Conservation (phyloP, 2,329 filamentous ascomycete genomes). For the Fusarium begoniae region DNA sequence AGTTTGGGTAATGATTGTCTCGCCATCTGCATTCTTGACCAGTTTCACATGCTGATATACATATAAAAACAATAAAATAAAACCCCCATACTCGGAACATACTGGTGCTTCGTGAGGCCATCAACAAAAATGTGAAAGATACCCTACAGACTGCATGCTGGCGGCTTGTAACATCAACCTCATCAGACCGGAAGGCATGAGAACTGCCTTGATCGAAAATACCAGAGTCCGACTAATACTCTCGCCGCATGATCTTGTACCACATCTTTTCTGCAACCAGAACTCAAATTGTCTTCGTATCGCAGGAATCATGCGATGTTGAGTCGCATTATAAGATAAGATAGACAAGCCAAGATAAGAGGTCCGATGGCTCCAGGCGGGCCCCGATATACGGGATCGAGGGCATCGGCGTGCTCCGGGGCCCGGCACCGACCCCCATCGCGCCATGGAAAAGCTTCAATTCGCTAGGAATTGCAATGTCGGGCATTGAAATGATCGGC, state of each 20-base stretch:
- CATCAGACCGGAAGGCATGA: background rate
- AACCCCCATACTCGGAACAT: background rate
- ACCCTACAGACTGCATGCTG: background rate
- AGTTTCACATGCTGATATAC: background rate
- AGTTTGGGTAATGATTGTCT: background rate
- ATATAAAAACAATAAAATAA: too few relatives aligned
- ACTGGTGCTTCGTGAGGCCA: background rate
- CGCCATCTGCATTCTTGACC: background rate
- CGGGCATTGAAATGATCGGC: slow-evolving; percentile 27
- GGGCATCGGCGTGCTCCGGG: slow-evolving; percentile 44
- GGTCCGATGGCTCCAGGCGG: slow-evolving; percentile 26
- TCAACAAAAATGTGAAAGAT: background rate
- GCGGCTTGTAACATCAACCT: background rate
- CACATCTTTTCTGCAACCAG: background rate
- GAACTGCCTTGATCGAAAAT: background rate
- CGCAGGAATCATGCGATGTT: slow-evolving; percentile 28
- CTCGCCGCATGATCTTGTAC: background rate
- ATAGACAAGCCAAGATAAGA: slow-evolving; percentile 26
- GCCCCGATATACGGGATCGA: slow-evolving; percentile 26
- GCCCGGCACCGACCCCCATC: slow-evolving; percentile 37
- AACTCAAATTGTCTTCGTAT: background rate
- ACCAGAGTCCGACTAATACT: background rate
- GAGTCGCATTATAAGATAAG: slow-evolving; percentile 28
- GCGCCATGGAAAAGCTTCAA: slow-evolving; percentile 34
- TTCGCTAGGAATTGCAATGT: slow-evolving; percentile 26